Evolutionary conservation across 2,329 filamentous ascomycete genomes (phyloP).

Genomic region (Cladophialophora immunda): DNA sequence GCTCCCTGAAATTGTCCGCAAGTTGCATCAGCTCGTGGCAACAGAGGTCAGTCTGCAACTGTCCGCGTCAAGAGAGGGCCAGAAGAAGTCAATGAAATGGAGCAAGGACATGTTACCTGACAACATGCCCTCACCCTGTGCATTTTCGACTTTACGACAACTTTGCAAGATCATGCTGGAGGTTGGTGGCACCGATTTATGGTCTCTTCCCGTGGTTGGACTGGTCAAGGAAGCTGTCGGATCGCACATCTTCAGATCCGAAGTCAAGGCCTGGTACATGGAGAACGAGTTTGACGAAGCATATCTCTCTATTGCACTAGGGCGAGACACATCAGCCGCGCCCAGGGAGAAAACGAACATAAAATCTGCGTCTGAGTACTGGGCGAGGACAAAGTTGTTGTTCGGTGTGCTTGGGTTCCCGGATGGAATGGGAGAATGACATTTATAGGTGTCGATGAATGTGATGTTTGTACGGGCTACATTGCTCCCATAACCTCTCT

Average conservation of each 20-base stretch:
- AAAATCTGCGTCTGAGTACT: conserved; percentile 34
- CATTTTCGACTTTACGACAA: conserved; percentile 34
- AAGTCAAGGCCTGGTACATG: conserved; percentile 24
- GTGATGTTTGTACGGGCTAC: not conserved
- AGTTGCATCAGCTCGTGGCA: conserved; percentile 34
- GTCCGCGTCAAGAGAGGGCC: conserved; percentile 10
- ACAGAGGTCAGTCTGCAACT: conserved; percentile 27
- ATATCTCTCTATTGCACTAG: conserved; percentile 35
- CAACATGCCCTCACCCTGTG: conserved; percentile 37
- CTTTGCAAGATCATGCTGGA: conserved; percentile 39
- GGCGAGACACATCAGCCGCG: not conserved
- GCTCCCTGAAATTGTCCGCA: conserved; percentile 18
- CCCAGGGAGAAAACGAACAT: not conserved
- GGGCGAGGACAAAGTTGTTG: conserved; percentile 38
- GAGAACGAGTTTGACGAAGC: conserved; percentile 36
- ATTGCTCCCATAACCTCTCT: not conserved
- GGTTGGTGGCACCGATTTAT: conserved; percentile 38
- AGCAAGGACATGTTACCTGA: conserved; percentile 27
- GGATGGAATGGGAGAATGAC: not conserved
- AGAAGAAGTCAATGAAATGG: conserved; percentile 7
- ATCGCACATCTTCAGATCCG: conserved; percentile 24
- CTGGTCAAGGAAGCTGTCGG: conserved; percentile 30
- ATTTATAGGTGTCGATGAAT: not conserved
- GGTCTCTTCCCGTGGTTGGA: conserved; percentile 34
- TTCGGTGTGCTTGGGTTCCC: conserved; percentile 34